A percentile compares a stretch with the other conserved stretches of the same genome.
Evolutionary conservation across 2,329 filamentous ascomycete species (phyloP).

Genomic region (Aspergillus ustus): DNA sequence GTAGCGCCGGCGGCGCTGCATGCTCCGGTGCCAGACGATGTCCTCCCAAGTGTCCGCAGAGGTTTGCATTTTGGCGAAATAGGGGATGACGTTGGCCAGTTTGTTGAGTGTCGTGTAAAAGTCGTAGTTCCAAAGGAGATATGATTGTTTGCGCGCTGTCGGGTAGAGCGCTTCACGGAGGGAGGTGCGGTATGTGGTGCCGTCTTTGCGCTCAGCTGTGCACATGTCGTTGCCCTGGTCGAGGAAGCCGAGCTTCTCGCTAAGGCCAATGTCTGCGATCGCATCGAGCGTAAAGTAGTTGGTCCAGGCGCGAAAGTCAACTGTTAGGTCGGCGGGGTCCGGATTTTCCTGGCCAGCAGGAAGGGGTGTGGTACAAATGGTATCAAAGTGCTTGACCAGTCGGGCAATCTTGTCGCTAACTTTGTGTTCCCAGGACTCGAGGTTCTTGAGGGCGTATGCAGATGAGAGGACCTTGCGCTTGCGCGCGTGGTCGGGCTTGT

Average conservation of each 20-base stretch:
- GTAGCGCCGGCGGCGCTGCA: constrained; percentile 35
- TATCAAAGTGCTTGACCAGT: constrained; percentile 53
- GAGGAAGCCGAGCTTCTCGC: constrained; percentile 57
- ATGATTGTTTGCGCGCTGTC: constrained; percentile 56
- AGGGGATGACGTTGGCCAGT: constrained; percentile 53
- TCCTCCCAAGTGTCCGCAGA: constrained; percentile 50
- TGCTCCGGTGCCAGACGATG: constrained; percentile 53
- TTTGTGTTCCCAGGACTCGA: constrained; percentile 60
- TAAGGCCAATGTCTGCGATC: constrained; percentile 61
- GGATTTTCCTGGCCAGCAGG: constrained; percentile 25
- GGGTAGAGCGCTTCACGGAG: constrained; percentile 59
- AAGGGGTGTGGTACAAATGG: constrained; percentile 34
- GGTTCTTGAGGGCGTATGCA: constrained; percentile 59
- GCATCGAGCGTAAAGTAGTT: constrained; percentile 64
- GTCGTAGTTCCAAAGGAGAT: constrained; percentile 45
- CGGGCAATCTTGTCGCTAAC: constrained; percentile 57
- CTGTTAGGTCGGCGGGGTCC: constrained; percentile 34
- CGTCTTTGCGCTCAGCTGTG: constrained; percentile 51
- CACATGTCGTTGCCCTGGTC: constrained; percentile 55
- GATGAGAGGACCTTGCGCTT: constrained; percentile 57
- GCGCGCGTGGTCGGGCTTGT: constrained; percentile 57
- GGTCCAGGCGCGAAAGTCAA: constrained; percentile 58
- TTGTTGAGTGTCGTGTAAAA: constrained; percentile 57
- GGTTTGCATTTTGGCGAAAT: constrained; percentile 43
- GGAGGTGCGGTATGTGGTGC: constrained; percentile 51